Base-by-base conservation (phyloP, 78 protist species). In the Dictyostelium brefeldianum region DNA sequence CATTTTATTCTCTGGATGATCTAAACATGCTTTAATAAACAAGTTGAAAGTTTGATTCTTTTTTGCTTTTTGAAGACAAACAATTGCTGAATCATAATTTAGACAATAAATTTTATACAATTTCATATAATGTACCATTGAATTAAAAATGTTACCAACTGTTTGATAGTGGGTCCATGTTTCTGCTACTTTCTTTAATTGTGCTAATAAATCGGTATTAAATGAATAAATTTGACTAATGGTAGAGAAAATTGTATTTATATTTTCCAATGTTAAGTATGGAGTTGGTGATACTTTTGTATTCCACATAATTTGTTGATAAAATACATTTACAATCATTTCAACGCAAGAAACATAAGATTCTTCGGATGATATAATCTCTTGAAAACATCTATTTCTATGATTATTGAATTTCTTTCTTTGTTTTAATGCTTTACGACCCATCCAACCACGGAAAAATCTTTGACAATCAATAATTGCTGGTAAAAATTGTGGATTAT, bases 231-330 rank as follows among this genome's bases (percentile, higher is more conserved):
- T 77, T 50, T 87, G 78, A 27, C 31, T 50, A 46, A 77, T 70
- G 0, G 93, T 87, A 17, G 93, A 87, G 46, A 87, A 87, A 0
- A 87, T 87, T 0, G 83, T 87, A 36, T 74, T 59, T n/a, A 87
- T 87, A 20, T 59, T 20, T 8, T 75, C 84, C n/a, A 47, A 43
- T 31, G 83, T 87, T 18, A 87, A 27, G 50, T 87, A 87, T 11
- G 93, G 93, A 1, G 78, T 77, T 47, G 93, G 93, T 48, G 93
- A 87, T 5, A 70, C 78, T 70, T 87, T 87, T 12, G 59, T 27
- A n/a, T 87, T 87, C 69, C 50, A 87, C 14, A 87, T 50, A 6
- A 87, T 27, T 62, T 87, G 93, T 77, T 87, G 64, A 31, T 87
- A 77, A 25, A 87, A 87, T 15, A 74, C 84, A 0, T 87, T 77